Evolutionary conservation across 2,329 filamentous ascomycete genomes (phyloP), one percentile per base, ranked within the genome.

Genomic region (Phialophora tarda): DNA sequence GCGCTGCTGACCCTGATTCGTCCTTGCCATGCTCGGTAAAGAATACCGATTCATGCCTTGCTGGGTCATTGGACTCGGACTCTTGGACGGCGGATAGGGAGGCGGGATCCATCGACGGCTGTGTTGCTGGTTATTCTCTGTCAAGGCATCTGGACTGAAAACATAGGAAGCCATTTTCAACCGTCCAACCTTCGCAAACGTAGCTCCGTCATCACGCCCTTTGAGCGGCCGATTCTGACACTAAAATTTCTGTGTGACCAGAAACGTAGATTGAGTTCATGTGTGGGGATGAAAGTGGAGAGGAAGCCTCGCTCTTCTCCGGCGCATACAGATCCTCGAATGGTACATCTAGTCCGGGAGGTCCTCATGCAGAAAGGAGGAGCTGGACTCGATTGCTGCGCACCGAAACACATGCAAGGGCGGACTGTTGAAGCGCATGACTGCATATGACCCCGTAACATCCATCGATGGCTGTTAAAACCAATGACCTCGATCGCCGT

Each of bases 221-320:
- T 62, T 50, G 54, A 62, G 26, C 26, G 24, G 26, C 21, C n/a
- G 11, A 26, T 24, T 54, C 26, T 26, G 48, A 24, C 12, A 55
- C 53, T 28, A 41, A 38, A 55, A 65, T 55, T 26, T 47, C 48
- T 59, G 23, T 57, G 56, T n/a, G 26, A 21, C 48, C 47, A 61
- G 48, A n/a, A 30, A 47, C 26, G 30, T 30, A 41, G 30, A 47
- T 51, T 28, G 12, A 32, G 53, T 21, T n/a, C 23, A 6, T 55
- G 14, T n/a, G 53, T 34, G 59, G 59, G 59, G 28, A 61, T 54
- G 41, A 38, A 63, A 51, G 38, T 50, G 61, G 61, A 63, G 61
- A 63, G 61, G 41, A 32, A 34, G 50, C 30, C 30, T 24, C 48
- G 65, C 62, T 64, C 56, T 67, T 67, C 65, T 67, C 65, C 65